Base-by-base conservation (phyloP, 2,329 filamentous ascomycete genomes). In the Xylariaceae sp. region DNA sequence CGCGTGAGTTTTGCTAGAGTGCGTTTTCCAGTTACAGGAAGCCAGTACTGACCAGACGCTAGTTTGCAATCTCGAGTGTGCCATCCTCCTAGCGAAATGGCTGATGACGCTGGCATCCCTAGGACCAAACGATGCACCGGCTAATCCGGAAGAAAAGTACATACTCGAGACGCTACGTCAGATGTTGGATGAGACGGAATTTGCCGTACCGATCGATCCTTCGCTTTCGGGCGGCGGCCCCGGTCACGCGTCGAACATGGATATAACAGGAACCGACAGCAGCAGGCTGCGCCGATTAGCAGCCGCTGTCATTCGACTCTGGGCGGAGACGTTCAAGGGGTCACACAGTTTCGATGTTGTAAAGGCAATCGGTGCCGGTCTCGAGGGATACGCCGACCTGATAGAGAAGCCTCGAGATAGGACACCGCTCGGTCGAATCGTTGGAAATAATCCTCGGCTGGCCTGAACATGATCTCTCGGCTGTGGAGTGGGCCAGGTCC, bases 1-100 rank as follows among this genome's bases (percentile, higher is more conserved):
- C 75, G 18, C 52, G 74, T 77, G 59, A 67, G 74, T 66, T 23
- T 24, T 24, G 6, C 11, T 24, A n/a, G n/a, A n/a, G n/a, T 24
- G 6, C 21, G 6, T 24, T 24, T 24, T 24, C 11, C 21, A 8
- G 2, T 13, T 24, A 16, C 24, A 9, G 12, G 18, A 14, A 11
- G 9, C 11, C 35, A 2, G 13, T 31, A 46, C 42, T 51, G 30
- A 53, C 35, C 29, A 19, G 14, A 35, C 16, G 28, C 14, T 30
- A 73, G 74, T 81, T 19, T 78, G 74, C 52, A 78, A 78, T 49
- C 71, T 80, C 32, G 76, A 81, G 51, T 79, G 76, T 43, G 76
- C 75, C 19, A 68, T 80, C 7, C 59, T 81, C 24, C 64, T 81
- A 13, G 76, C 74, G 33, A 78, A 76, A 54, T 80, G 75, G 75